These are phyloP conservation scores for Hypomontagnella monticulosa DNA, from an alignment of 495 filamentous ascomycete genomes.

Conservation along the genomic window DNA sequence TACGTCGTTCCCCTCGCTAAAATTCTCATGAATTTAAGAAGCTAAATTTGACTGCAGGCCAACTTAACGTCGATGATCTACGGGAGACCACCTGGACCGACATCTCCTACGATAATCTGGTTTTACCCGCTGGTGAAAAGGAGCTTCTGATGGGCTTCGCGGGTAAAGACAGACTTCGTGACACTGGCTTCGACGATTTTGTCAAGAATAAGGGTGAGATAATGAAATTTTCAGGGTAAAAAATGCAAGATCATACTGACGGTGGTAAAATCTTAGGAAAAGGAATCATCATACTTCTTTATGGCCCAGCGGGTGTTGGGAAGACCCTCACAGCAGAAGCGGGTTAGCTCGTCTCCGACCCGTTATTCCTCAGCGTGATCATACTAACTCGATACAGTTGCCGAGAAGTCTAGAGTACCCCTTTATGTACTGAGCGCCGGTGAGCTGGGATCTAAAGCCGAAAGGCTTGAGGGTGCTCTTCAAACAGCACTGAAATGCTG, in stretches of 20 bases:
- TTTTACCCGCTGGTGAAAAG: background rate
- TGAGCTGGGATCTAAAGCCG: no score
- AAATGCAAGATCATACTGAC: background rate
- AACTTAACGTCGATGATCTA: background rate
- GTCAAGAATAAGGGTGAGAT: no score
- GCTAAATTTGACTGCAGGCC: no score
- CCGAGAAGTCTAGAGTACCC: background rate
- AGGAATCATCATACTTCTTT: slow-evolving; percentile 6
- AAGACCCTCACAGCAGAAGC: slow-evolving; percentile 5
- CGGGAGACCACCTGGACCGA: background rate
- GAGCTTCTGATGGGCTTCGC: slow-evolving; percentile 1
- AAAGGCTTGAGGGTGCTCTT: background rate
- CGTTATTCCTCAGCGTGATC: background rate
- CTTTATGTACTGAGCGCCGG: slow-evolving; percentile 1
- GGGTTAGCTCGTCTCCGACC: background rate
- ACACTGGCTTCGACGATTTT: slow-evolving; percentile 1
- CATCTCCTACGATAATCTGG: background rate
- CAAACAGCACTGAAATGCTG: background rate
- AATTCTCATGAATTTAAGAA: no score
- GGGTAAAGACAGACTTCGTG: background rate
- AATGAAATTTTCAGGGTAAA: no score
- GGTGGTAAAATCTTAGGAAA: background rate
- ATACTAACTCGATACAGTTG: background rate
- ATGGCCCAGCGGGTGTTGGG: background rate
- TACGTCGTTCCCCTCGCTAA: no score